These are phyloP conservation scores for Ampelomyces quisqualis DNA, from an alignment of 2,329 filamentous ascomycete genomes.

Conservation along the genomic window DNA sequence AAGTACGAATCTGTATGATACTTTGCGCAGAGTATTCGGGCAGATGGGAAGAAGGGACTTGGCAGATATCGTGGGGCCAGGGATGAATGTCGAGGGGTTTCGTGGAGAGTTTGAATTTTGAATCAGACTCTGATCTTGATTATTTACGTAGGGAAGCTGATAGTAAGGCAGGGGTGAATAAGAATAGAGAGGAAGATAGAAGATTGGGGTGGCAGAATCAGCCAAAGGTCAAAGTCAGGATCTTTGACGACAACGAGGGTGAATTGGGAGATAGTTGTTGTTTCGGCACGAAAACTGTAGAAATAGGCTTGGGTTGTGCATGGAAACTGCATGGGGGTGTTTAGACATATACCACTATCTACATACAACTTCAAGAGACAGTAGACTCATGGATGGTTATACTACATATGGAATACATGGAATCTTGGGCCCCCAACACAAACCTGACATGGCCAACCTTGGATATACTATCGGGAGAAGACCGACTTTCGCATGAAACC, in stretches of 20 bases:
- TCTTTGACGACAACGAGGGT: conserved; percentile 11
- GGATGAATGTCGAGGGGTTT: conserved; percentile 89
- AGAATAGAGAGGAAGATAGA: not conserved
- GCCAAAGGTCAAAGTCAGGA: conserved; percentile 14
- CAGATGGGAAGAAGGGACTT: conserved; percentile 91
- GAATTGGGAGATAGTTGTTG: conserved; percentile 35
- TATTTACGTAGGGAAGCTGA: too few relatives aligned
- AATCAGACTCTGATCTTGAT: conserved; percentile 7
- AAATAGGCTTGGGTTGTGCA: conserved; percentile 22
- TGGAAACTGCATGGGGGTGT: conserved; percentile 36
- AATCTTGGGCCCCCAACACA: too few relatives aligned
- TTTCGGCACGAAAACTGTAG: conserved; percentile 31
- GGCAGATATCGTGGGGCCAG: conserved; percentile 80
- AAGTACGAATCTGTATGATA: conserved; percentile 96
- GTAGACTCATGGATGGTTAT: too few relatives aligned
- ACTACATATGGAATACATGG: too few relatives aligned
- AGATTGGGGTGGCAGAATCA: conserved; percentile 22
- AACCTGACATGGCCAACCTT: too few relatives aligned
- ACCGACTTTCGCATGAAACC: too few relatives aligned
- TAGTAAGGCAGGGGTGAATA: not conserved
- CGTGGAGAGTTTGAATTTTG: conserved; percentile 87
- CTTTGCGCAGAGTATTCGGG: conserved; percentile 87
- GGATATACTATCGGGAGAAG: too few relatives aligned
- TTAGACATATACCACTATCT: too few relatives aligned
- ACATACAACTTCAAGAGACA: too few relatives aligned